phyloP scores from a whole-genome alignment of 495 filamentous ascomycete genomes.

The Xanthoparmelia taractica region DNA sequence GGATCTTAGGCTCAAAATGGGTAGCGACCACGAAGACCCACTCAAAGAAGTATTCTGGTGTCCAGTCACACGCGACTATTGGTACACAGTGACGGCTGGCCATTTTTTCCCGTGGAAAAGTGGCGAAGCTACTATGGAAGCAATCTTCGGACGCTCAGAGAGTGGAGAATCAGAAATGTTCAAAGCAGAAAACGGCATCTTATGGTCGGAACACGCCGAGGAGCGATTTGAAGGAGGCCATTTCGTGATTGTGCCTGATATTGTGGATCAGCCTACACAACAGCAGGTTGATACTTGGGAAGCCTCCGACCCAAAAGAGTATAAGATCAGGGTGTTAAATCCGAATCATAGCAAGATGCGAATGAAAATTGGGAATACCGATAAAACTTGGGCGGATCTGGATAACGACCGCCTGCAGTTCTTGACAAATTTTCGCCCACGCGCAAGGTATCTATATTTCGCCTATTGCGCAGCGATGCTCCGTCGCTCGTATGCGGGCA shows the following conservation, averaged over 20 bases:
- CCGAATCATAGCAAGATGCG: not conserved
- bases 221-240: conserved; percentile 19
- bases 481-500: conserved; percentile 13
- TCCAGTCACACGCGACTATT: not conserved
- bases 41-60: not conserved
- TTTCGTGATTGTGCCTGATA: conserved; percentile 23
- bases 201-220: conserved; percentile 12
- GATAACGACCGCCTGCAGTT: conserved; percentile 21
- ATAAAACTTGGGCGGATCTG: conserved; percentile 19
- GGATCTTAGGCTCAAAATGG: conserved; percentile 2
- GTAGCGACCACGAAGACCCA: not conserved
- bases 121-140: conserved; percentile 22
- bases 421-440: conserved; percentile 18
- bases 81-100: not conserved
- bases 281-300: conserved; percentile 20
- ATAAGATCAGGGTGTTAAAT: conserved; percentile 21
- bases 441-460: conserved; percentile 28
- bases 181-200: conserved; percentile 21
- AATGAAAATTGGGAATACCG: not conserved
- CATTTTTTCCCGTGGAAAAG: conserved; percentile 23
- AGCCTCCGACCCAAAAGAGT: conserved; percentile 17
- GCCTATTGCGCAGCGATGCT: conserved; percentile 27
- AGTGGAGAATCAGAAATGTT: conserved; percentile 20
- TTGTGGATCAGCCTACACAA: conserved; percentile 16
- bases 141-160: conserved; percentile 19